Base-by-base conservation (phyloP, 768 basidiomycete genomes). In the Phanerodontia chrysosporium region DNA sequence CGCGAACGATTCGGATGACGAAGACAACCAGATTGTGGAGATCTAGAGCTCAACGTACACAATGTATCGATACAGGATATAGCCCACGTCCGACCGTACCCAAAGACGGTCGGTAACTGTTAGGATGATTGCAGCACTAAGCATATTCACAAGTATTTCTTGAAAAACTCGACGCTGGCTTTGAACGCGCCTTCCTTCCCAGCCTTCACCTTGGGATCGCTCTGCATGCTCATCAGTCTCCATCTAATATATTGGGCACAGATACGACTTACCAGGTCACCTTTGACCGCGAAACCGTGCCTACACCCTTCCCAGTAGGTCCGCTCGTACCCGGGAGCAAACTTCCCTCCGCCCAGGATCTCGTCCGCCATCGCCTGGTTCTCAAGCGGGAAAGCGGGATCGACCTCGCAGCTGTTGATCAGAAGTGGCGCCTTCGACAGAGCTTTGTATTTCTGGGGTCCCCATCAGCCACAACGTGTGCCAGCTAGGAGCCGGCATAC, bases 11-110 rank as follows among this genome's bases (percentile, higher is more conserved):
- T 69, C 68, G 3, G 84, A 87, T 55, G 84, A 86, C 49, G 89
- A 89, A 59, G 90, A 92, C 66, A 76, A 81, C 67, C 83, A 75
- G 65, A 90, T 94, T 57, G 83, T 89, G 60, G 92, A 92, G 73
- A 80, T 94, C 46, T 92, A 57, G 39, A 58, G 7, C 24, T 36
- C 18, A n/a, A n/a, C n/a, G n/a, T n/a, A n/a, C n/a, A n/a, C n/a
- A n/a, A n/a, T n/a, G n/a, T n/a, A n/a, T n/a, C n/a, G n/a, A n/a
- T n/a, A n/a, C n/a, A n/a, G n/a, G n/a, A n/a, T n/a, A n/a, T n/a
- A n/a, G n/a, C n/a, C n/a, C 32, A 35, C 32, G 13, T 35, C 13
- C 32, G 7, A 7, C 6, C 32, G 32, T 13, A 13, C 32, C 6
- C 32, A 13, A 13, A 6, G 6, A 35, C 13, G 32, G 32, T 7